phyloP scores from a whole-genome alignment of 768 basidiomycete genomes.

The Auriscalpium vulgare region DNA sequence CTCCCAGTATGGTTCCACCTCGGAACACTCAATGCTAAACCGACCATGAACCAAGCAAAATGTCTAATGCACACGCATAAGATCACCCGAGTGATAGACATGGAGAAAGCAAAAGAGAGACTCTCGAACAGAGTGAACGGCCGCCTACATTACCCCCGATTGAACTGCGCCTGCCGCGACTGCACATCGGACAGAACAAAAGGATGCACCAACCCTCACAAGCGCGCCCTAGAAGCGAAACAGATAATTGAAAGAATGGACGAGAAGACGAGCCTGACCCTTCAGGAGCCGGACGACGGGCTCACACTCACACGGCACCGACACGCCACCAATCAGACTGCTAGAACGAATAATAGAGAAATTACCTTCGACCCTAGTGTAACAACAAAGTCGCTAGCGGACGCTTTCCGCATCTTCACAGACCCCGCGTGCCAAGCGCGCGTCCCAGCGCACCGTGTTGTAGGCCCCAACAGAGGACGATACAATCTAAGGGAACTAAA shows the following conservation, averaged over 20 bases:
- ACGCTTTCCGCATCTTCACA: not conserved
- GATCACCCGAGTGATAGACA: not conserved
- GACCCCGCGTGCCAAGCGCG: not conserved
- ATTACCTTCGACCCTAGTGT: conserved; percentile 4
- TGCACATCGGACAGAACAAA: not conserved
- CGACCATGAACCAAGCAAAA: not conserved
- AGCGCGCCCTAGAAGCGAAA: not conserved
- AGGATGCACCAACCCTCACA: not conserved
- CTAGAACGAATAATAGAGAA: not conserved
- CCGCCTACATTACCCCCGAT: not conserved
- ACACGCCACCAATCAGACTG: not conserved
- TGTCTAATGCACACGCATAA: conserved; percentile 8
- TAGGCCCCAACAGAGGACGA: too few relatives aligned
- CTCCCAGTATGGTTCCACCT: conserved; percentile 14
- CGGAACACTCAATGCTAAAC: not conserved
- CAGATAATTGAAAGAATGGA: not conserved
- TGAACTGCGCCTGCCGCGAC: not conserved
- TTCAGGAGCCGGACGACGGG: not conserved
- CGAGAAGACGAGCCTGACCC: not conserved
- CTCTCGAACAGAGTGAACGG: not conserved
- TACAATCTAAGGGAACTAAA: not conserved
- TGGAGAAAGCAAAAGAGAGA: not conserved
- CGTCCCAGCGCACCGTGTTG: not conserved
- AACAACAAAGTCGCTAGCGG: not conserved
- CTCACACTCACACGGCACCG: conserved; percentile 1